Evolutionary conservation across 176 grass and related monocot genomes (phyloP).

Genomic region (Tillandsia fasciculata): DNA sequence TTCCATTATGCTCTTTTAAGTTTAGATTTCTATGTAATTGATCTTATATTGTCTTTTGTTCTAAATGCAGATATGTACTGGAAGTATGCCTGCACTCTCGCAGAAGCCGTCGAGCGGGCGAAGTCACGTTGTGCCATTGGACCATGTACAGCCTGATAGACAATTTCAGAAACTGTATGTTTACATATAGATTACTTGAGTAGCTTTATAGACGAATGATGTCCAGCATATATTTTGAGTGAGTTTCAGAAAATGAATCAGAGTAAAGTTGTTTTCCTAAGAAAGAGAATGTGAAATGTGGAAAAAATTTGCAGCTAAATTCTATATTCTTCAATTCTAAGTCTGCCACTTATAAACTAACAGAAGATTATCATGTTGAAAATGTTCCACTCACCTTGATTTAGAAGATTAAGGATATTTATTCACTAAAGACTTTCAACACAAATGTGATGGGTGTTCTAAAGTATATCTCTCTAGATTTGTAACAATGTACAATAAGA

Average conservation of each 20-base stretch:
- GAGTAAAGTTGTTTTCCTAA: background rate
- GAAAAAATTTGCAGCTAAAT: too few relatives aligned
- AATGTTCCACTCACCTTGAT: too few relatives aligned
- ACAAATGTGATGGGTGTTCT: too few relatives aligned
- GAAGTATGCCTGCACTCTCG: slow-evolving; percentile 20
- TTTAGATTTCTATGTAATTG: background rate
- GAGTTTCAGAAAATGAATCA: background rate
- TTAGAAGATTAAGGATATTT: too few relatives aligned
- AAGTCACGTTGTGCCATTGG: slow-evolving; percentile 22
- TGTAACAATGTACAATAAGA: too few relatives aligned
- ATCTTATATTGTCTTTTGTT: slow-evolving; percentile 7
- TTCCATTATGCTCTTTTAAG: background rate
- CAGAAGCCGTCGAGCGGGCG: slow-evolving; percentile 19
- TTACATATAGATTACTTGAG: slow-evolving; percentile 13
- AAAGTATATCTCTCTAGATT: too few relatives aligned
- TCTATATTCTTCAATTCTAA: too few relatives aligned
- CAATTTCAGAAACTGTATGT: slow-evolving; percentile 46
- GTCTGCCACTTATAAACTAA: too few relatives aligned
- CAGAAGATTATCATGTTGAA: too few relatives aligned
- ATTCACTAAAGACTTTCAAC: too few relatives aligned
- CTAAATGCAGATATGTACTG: slow-evolving; percentile 20
- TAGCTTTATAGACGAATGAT: slow-evolving; percentile 10
- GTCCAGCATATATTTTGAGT: background rate
- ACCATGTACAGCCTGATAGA: slow-evolving; percentile 24
- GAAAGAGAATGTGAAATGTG: too few relatives aligned